Evolutionary conservation across 805 yeast species (phyloP).

Genomic region (Yueomyces sp.): DNA sequence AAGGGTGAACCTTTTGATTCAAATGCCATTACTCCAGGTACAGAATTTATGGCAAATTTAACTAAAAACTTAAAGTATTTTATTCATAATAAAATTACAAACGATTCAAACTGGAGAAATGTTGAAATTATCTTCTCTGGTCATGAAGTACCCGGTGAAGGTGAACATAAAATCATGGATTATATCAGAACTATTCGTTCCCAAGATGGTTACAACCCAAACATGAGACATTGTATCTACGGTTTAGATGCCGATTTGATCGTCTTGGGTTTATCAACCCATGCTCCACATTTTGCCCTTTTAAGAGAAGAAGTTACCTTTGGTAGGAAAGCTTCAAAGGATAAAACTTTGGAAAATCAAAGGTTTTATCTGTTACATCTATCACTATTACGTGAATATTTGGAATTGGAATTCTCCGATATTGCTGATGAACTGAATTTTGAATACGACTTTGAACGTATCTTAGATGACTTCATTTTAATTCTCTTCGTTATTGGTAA

Average conservation of each 20-base stretch:
- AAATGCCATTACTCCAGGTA: slow-evolving; percentile 91
- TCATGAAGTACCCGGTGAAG: slow-evolving; percentile 97
- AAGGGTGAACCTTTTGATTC: slow-evolving; percentile 76
- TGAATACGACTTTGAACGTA: slow-evolving; percentile 69
- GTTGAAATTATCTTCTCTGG: slow-evolving; percentile 72
- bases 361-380: slow-evolving; percentile 73
- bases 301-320: slow-evolving; percentile 92
- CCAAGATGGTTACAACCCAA: slow-evolving; percentile 59
- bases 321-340: slow-evolving; percentile 33
- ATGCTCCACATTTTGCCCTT: slow-evolving; percentile 90
- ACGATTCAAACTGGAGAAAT: slow-evolving; percentile 77
- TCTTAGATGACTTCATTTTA: slow-evolving; percentile 83
- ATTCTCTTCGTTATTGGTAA: slow-evolving; percentile 93
- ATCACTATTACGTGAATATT: slow-evolving; percentile 78
- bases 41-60: slow-evolving; percentile 87
- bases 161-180: slow-evolving; percentile 96
- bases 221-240: slow-evolving; percentile 84
- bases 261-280: slow-evolving; percentile 81
- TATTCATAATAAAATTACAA: slow-evolving; percentile 75
- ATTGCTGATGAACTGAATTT: slow-evolving; percentile 51
- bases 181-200: slow-evolving; percentile 69
- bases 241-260: slow-evolving; percentile 95
- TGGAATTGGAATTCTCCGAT: slow-evolving; percentile 72
- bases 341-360: slow-evolving; percentile 54
- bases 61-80: slow-evolving; percentile 74